Base-by-base conservation (phyloP, 768 basidiomycete species). In the Exsudoporus frostii region DNA sequence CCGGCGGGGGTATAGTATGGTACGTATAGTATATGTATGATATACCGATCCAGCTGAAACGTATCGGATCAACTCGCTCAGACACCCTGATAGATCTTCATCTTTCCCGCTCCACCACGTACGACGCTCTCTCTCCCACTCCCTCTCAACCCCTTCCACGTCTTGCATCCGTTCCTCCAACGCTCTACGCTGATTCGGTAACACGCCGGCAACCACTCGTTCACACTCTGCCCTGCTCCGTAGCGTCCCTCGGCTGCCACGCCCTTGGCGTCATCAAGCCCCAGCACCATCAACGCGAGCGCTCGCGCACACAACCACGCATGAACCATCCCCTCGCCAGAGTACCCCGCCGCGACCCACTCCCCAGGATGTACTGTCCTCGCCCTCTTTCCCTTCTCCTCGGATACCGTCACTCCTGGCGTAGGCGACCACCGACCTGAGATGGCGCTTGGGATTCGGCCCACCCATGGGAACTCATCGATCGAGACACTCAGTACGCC, bases 251-350 rank as follows among this genome's bases (percentile, higher is more conserved):
- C 67, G 2, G 9, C 7, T 30, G 54, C 53, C 34, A 60, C 24
- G 11, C 30, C 47, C 43, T 22, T 44, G 14, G 34, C 41, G 0
- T 57, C 40, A 22, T 77, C 76, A 14, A 68, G 60, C 3, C 73
- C 78, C 5, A 83, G 66, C 5, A 90, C 71, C 85, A 86, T 85
- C 48, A 71, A 58, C 11, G 82, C 85, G 19, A 86, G 65, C 8
- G 81, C 83, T 50, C 76, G 75, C 5, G 81, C 79, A 51, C 82
- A 76, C 65, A 83, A 63, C 84, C 85, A 87, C 0, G 83, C 85
- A 56, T 86, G 79, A 4, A 79, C 80, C 86, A 88, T 87, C 2
- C 87, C 87, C 57, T 90, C 87, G 1, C 87, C 87, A 0, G 78
- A 75, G 62, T 84, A 89, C 5, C 85, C 87, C 13, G 83, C 86